A percentile compares a stretch with the other conserved stretches of the same genome.
Evolutionary conservation across 768 basidiomycete genomes (phyloP).

Genomic region (Austroboletus eburneus): DNA sequence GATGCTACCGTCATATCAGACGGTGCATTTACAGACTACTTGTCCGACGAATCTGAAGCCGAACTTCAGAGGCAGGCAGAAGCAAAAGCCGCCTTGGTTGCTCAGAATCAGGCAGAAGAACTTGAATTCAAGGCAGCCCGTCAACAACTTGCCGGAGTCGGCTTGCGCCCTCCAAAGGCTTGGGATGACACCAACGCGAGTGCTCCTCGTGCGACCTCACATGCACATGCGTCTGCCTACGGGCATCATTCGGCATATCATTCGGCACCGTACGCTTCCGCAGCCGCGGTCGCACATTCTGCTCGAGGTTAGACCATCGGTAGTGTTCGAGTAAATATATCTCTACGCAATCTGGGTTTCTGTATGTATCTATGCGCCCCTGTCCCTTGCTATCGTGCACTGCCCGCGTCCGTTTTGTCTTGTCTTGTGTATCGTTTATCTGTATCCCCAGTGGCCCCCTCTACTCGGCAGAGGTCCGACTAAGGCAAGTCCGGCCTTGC

Average conservation of each 20-base stretch:
- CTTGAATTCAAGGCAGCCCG: conserved; percentile 77
- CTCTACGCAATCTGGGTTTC: conserved; percentile 15
- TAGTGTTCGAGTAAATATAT: conserved; percentile 16
- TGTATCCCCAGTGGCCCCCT: conserved; percentile 8
- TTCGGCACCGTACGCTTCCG: conserved; percentile 22
- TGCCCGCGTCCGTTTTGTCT: conserved; percentile 6
- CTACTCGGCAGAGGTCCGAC: too few species aligned
- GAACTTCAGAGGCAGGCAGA: conserved; percentile 86
- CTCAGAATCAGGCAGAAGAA: conserved; percentile 79
- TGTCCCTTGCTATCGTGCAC: conserved; percentile 14
- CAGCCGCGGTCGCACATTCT: conserved; percentile 28
- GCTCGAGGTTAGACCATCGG: conserved; percentile 23
- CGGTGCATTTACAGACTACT: conserved; percentile 84
- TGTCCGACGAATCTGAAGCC: conserved; percentile 90
- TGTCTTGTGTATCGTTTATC: conserved; percentile 20
- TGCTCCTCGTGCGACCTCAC: conserved; percentile 23
- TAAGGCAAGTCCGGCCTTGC: conserved; percentile 12
- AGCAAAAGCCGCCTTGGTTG: conserved; percentile 67
- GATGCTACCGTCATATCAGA: conserved; percentile 81
- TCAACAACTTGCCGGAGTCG: conserved; percentile 70
- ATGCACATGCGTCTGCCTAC: conserved; percentile 23
- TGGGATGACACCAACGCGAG: conserved; percentile 57
- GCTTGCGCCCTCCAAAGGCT: conserved; percentile 69
- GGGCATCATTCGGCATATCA: conserved; percentile 26
- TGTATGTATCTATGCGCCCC: conserved; percentile 24